A percentile compares a stretch with the other conserved stretches of the same genome.
Conservation (phyloP, 1,284 basidiomycete species). For the Puccinia coronata region DNA sequence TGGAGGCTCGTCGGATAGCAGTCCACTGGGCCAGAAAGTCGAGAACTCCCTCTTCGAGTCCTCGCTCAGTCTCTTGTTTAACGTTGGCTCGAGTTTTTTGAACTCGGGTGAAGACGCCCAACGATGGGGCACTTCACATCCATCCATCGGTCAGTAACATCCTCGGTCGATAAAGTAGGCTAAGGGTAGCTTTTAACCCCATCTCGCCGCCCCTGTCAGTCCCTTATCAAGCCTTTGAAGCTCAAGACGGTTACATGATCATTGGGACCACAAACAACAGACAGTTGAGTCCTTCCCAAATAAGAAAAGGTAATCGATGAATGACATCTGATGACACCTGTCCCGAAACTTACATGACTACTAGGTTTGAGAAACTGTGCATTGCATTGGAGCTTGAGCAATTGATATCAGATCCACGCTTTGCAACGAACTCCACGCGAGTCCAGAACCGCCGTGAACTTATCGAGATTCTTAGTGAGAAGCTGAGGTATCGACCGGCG, state of each 20-base stretch:
- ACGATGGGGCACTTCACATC: conserved; percentile 88
- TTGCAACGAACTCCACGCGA: conserved; percentile 71
- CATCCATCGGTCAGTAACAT: conserved; percentile 56
- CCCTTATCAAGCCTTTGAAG: conserved; percentile 87
- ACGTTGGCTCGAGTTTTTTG: conserved; percentile 91
- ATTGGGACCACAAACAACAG: conserved; percentile 88
- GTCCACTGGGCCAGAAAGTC: conserved; percentile 25
- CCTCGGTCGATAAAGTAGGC: neutral
- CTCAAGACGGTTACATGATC: conserved; percentile 86
- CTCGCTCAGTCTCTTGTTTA: conserved; percentile 84
- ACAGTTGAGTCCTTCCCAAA: conserved; percentile 64
- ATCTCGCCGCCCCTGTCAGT: conserved; percentile 71
- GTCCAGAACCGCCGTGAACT: conserved; percentile 75
- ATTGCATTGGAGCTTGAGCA: conserved; percentile 66
- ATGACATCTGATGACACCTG: neutral
- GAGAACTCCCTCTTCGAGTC: conserved; percentile 53
- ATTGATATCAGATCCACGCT: conserved; percentile 67
- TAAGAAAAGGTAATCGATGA: neutral
- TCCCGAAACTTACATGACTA: neutral
- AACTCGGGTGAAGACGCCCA: conserved; percentile 80
- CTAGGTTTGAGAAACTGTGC: conserved; percentile 69
- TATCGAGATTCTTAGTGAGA: conserved; percentile 68
- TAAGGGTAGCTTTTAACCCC: neutral
- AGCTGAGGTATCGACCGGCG: conserved; percentile 65
- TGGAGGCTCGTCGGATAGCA: neutral